Evolutionary conservation across 768 basidiomycete species (phyloP).

Genomic region (Leccinum uliginosum): DNA sequence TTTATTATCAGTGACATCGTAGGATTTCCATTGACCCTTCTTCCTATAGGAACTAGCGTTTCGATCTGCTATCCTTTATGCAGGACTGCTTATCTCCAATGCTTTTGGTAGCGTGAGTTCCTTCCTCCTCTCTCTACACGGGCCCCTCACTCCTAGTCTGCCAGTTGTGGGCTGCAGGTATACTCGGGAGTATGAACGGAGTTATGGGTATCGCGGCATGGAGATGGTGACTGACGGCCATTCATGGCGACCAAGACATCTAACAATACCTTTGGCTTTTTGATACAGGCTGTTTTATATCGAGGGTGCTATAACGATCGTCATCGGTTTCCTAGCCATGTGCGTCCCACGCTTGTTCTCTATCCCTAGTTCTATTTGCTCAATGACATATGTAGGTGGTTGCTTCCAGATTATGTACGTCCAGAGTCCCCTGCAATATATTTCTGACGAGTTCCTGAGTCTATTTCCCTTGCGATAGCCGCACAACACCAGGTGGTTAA

Average conservation of each 20-base stretch:
- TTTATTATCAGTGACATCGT: not conserved
- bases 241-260: not conserved
- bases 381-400: constrained; percentile 37
- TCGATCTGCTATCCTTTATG: constrained; percentile 56
- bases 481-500: constrained; percentile 59
- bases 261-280: not conserved
- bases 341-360: constrained; percentile 16
- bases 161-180: constrained; percentile 71
- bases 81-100: constrained; percentile 58
- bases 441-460: not conserved
- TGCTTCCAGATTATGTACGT: constrained; percentile 56
- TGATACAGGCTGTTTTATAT: constrained; percentile 58
- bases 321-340: constrained; percentile 53
- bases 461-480: constrained; percentile 34
- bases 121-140: not conserved
- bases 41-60: constrained; percentile 56
- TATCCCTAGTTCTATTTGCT: not conserved
- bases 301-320: constrained; percentile 65
- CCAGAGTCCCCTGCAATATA: not conserved
- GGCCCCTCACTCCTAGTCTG: not conserved
- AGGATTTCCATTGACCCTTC: not conserved
- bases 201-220: constrained; percentile 62
- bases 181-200: constrained; percentile 66
- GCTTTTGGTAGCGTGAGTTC: constrained; percentile 58
- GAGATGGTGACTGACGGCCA: constrained; percentile 50